phyloP scores from a whole-genome alignment of 768 basidiomycete species.

The Nevesoporus exiguus region DNA sequence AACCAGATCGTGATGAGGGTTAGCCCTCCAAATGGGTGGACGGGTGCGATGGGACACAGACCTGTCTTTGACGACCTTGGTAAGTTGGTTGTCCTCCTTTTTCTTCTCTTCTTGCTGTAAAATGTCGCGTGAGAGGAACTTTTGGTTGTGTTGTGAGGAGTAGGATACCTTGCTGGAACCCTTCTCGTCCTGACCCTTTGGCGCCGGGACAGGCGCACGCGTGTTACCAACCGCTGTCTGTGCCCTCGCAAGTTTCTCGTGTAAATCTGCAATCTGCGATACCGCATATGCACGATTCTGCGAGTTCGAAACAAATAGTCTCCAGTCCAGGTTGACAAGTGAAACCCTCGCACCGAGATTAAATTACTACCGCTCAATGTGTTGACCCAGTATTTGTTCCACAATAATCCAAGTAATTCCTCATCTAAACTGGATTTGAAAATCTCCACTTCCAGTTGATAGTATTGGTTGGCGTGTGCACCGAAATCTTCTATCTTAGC shows the following conservation, averaged over 20 bases:
- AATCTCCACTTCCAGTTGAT: constrained; percentile 89
- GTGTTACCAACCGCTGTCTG: constrained; percentile 55
- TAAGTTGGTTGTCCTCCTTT: constrained; percentile 84
- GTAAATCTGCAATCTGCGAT: constrained; percentile 84
- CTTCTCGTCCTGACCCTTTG: constrained; percentile 52
- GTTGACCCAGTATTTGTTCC: constrained; percentile 99
- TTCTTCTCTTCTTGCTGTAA: constrained; percentile 61
- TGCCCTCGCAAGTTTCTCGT: constrained; percentile 82
- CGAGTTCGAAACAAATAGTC: neutral
- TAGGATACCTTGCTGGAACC: constrained; percentile 39
- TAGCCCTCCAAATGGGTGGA: neutral
- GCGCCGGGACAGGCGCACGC: constrained; percentile 50
- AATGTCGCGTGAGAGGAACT: neutral
- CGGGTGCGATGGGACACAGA: constrained; percentile 29
- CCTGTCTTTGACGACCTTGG: constrained; percentile 92
- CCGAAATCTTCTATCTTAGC: constrained; percentile 99
- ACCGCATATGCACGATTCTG: constrained; percentile 95
- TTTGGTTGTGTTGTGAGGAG: neutral
- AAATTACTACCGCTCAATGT: constrained; percentile 91
- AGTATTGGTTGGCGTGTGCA: constrained; percentile 96
- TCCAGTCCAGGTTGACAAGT: neutral
- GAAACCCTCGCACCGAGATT: constrained; percentile 63
- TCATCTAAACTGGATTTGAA: constrained; percentile 92
- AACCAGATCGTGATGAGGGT: neutral
- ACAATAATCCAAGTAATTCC: constrained; percentile 82